Evolutionary conservation across 768 basidiomycete species (phyloP).

Genomic region (Inosperma sp.): DNA sequence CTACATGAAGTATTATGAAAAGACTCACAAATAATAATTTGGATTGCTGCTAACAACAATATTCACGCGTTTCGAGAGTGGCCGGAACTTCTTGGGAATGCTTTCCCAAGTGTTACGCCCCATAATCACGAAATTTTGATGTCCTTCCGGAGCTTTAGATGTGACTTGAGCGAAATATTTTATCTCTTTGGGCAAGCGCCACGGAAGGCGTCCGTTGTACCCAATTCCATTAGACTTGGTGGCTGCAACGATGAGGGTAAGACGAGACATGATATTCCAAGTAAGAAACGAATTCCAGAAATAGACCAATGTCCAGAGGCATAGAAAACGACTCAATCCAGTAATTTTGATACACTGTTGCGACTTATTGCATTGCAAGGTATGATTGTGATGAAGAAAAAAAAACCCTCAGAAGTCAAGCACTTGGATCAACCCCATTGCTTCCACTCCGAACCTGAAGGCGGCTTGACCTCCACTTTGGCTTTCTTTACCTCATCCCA

Average conservation of each 20-base stretch:
- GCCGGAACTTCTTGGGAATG: constrained; percentile 81
- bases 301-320: background rate
- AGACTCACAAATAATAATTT: constrained; percentile 58
- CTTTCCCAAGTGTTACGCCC: constrained; percentile 98
- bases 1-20: background rate
- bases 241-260: constrained; percentile 93
- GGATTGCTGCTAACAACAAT: constrained; percentile 65
- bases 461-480: constrained; percentile 74
- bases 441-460: constrained; percentile 79
- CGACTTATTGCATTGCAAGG: no score
- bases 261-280: constrained; percentile 46
- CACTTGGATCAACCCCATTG: constrained; percentile 51
- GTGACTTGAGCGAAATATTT: constrained; percentile 88
- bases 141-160: constrained; percentile 48
- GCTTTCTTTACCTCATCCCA: constrained; percentile 84
- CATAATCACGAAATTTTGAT: constrained; percentile 82
- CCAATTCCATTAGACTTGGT: constrained; percentile 88
- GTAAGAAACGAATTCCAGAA: background rate
- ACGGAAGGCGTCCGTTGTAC: constrained; percentile 68
- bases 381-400: background rate
- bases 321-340: background rate
- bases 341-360: background rate
- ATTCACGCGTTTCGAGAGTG: constrained; percentile 72
- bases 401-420: background rate
- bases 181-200: constrained; percentile 86